Conservation (phyloP, 108 stramenopile species). For the Seminavis robusta region DNA sequence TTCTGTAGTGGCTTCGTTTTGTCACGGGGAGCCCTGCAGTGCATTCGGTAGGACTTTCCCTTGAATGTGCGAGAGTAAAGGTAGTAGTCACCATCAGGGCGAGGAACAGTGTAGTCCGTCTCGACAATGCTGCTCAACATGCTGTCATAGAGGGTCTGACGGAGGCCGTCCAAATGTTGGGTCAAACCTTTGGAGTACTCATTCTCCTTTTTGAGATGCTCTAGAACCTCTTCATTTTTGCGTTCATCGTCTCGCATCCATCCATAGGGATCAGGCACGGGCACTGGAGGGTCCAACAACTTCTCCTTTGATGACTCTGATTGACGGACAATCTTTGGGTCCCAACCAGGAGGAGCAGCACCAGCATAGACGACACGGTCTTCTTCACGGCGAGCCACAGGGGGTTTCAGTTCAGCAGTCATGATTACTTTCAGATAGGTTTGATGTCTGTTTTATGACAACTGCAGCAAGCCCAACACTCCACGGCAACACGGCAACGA, state of each 20-base stretch:
- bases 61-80: slow-evolving; percentile 90
- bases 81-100: slow-evolving; percentile 50
- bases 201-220: slow-evolving; percentile 85
- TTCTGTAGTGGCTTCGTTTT: too few relatives aligned
- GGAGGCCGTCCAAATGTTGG: slow-evolving; percentile 54
- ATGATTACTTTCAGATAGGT: too few relatives aligned
- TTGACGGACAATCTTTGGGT: slow-evolving; percentile 45
- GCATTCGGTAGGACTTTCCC: slow-evolving; percentile 81
- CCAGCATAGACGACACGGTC: slow-evolving; percentile 63
- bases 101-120: slow-evolving; percentile 85
- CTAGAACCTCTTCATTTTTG: slow-evolving; percentile 60
- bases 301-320: slow-evolving; percentile 49
- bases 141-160: slow-evolving; percentile 69
- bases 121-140: slow-evolving; percentile 67
- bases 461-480: too few relatives aligned
- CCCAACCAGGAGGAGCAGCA: slow-evolving; percentile 18
- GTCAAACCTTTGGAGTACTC: slow-evolving; percentile 63
- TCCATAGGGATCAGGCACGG: slow-evolving; percentile 79
- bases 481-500: too few relatives aligned
- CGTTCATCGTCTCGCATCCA: slow-evolving; percentile 92
- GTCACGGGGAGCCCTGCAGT: slow-evolving; percentile 83
- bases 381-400: slow-evolving; percentile 71
- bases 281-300: slow-evolving; percentile 72
- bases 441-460: too few relatives aligned
- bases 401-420: too few relatives aligned